phyloP scores from a whole-genome alignment of 2,329 filamentous ascomycete species.

The Septoria linicola region DNA sequence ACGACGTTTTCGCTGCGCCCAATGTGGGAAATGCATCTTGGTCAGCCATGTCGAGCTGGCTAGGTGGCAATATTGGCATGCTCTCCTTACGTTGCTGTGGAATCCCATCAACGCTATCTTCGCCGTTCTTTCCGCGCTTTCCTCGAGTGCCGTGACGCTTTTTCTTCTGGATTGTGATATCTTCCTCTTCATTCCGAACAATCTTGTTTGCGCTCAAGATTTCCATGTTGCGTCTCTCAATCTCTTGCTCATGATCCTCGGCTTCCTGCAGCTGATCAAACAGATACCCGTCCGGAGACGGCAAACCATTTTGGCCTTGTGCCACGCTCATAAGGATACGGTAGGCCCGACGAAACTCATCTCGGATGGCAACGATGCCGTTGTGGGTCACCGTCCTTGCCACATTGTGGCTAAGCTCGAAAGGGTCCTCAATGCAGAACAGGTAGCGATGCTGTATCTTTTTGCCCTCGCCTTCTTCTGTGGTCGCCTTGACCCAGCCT shows the following conservation, averaged over 20 bases:
- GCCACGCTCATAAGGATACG: constrained; percentile 62
- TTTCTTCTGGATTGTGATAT: constrained; percentile 4
- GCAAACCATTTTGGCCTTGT: constrained; percentile 39
- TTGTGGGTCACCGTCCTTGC: constrained; percentile 80
- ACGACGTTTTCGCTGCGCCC: constrained; percentile 19
- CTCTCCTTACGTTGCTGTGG: constrained; percentile 6
- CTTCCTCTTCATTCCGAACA: constrained; percentile 3
- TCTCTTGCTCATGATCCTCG: constrained; percentile 8
- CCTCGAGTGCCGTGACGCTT: constrained; percentile 4
- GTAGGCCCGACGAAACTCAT: constrained; percentile 81
- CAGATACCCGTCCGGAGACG: constrained; percentile 17
- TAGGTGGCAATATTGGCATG: constrained; percentile 4
- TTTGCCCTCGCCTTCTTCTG: constrained; percentile 54
- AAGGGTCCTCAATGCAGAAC: constrained; percentile 89
- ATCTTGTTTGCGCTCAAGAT: constrained; percentile 10
- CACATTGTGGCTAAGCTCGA: constrained; percentile 84
- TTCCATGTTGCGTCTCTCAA: constrained; percentile 14
- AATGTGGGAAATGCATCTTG: constrained; percentile 33
- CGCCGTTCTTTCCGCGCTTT: neutral
- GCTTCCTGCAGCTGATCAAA: constrained; percentile 22
- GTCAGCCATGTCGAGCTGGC: constrained; percentile 25
- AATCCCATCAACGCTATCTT: constrained; percentile 1
- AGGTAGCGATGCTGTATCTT: constrained; percentile 78
- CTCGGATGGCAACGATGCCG: constrained; percentile 76
- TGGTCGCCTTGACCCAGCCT: constrained; percentile 82